Base-by-base conservation (phyloP, 306 rosid species). In the Mimosa bimucronata region DNA sequence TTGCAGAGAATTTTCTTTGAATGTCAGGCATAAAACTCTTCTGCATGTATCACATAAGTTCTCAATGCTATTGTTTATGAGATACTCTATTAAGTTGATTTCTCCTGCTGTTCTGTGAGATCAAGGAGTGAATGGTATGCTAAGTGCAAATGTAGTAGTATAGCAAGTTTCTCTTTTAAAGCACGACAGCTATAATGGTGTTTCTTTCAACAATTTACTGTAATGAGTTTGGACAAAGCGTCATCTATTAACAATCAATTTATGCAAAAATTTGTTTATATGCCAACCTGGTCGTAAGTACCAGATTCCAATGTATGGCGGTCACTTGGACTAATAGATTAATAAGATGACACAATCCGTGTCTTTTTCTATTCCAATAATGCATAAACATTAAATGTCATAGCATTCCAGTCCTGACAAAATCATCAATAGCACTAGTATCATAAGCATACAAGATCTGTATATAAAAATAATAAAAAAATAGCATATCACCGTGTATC, bases 381-480 rank as follows among this genome's bases (percentile, higher is more conserved):
- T 40, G 52, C 30, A 67, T 67, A 67, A 38, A n/a, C 73, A 38
- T 28, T 42, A 14, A 13, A 55, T 31, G 25, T n/a, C 60, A 57
- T n/a, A 21, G 66, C 31, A 58, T 62, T 77, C 67, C 14, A 10
- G 67, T 26, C 44, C 23, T 60, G n/a, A 48, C 57, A 46, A 48
- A 66, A 58, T 45, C 82, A 18, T 25, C 57, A n/a, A 58, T 26
- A 31, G 19, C n/a, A 28, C 57, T 41, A 34, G 23, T 28, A 60
- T 68, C 28, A 29, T 15, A 76, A 83, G 45, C 55, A 31, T 5
- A 53, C 46, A 50, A 40, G 50, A 44, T 45, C 66, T 26, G 52
- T 5, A 66, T 58, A 50, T 16, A 37, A 58, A 45, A 41, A 38
- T 30, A 60, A 68, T 15, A 2, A 12, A 45, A 42, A 45, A 37